phyloP scores from a whole-genome alignment of 441 rosid genomes.

The Biscutella auriculata region DNA sequence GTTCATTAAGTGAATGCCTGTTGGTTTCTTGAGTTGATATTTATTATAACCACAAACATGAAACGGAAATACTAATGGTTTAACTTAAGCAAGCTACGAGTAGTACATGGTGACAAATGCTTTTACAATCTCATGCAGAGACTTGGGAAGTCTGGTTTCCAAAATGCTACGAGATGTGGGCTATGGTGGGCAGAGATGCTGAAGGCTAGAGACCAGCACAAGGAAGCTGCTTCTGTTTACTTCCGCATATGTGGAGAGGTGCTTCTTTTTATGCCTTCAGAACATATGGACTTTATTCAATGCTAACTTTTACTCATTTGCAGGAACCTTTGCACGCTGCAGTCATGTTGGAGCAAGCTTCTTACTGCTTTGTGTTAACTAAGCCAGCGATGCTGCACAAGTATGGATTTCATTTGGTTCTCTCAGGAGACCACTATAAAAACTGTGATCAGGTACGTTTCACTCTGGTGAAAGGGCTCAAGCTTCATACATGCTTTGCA shows the following conservation, averaged over 20 bases:
- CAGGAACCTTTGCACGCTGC: slow-evolving; percentile 92
- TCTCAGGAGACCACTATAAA: slow-evolving; percentile 91
- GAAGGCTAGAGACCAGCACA: slow-evolving; percentile 71
- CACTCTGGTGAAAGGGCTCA: slow-evolving; percentile 13
- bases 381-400: slow-evolving; percentile 89
- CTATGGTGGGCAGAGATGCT: slow-evolving; percentile 99
- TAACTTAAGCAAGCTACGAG: not conserved
- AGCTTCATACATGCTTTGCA: slow-evolving; percentile 8
- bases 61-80: not conserved
- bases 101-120: slow-evolving; percentile 2
- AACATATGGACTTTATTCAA: not conserved
- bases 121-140: slow-evolving; percentile 39
- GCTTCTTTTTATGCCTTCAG: slow-evolving; percentile 18
- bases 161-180: slow-evolving; percentile 86
- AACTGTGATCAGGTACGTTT: slow-evolving; percentile 86
- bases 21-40: not conserved
- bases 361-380: slow-evolving; percentile 87
- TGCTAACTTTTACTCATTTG: slow-evolving; percentile 17
- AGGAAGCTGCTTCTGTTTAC: slow-evolving; percentile 93
- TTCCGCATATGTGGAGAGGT: slow-evolving; percentile 95
- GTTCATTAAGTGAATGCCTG: not conserved
- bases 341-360: slow-evolving; percentile 98
- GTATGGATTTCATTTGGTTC: slow-evolving; percentile 97
- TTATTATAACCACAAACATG: slow-evolving; percentile 4
- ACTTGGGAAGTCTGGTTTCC: slow-evolving; percentile 68